Evolutionary conservation across 108 stramenopile species (phyloP).

Genomic region (Discostella pseudostelligera): DNA sequence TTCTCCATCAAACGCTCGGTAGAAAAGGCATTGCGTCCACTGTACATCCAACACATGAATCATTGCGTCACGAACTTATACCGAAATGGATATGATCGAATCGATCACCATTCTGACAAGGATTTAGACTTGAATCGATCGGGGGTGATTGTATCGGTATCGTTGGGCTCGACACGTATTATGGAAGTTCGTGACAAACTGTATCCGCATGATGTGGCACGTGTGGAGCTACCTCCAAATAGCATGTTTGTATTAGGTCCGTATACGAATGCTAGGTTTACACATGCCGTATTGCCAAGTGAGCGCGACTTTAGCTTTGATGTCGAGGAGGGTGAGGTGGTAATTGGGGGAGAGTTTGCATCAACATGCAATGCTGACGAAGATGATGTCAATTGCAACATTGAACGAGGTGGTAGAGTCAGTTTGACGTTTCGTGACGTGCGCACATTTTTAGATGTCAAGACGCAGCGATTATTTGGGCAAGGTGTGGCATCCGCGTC

Average conservation of each 20-base stretch:
- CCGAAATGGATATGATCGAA: slow-evolving; percentile 66
- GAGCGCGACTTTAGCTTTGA: background rate
- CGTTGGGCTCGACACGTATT: slow-evolving; percentile 57
- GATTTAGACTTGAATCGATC: slow-evolving; percentile 72
- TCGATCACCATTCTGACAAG: slow-evolving; percentile 76
- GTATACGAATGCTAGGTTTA: slow-evolving; percentile 63
- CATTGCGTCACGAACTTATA: slow-evolving; percentile 78
- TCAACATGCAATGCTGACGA: background rate
- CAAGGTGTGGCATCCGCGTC: slow-evolving; percentile 48
- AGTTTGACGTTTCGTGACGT: slow-evolving; percentile 72
- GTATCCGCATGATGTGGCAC: slow-evolving; percentile 57
- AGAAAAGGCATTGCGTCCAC: slow-evolving; percentile 55
- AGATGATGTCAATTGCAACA: slow-evolving; percentile 19
- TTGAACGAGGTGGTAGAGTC: slow-evolving; percentile 48
- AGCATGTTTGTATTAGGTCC: slow-evolving; percentile 79
- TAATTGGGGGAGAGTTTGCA: background rate
- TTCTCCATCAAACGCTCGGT: slow-evolving; percentile 60
- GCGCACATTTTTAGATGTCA: slow-evolving; percentile 58
- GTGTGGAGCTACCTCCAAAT: slow-evolving; percentile 60
- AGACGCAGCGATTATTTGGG: slow-evolving; percentile 60
- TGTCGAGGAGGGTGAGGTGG: background rate
- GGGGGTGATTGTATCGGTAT: slow-evolving; percentile 74
- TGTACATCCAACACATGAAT: slow-evolving; percentile 72
- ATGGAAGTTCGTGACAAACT: slow-evolving; percentile 60
- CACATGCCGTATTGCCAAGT: slow-evolving; percentile 60